Conservation (phyloP, 2,329 filamentous ascomycete genomes). For the Plenodomus lindquistii region DNA sequence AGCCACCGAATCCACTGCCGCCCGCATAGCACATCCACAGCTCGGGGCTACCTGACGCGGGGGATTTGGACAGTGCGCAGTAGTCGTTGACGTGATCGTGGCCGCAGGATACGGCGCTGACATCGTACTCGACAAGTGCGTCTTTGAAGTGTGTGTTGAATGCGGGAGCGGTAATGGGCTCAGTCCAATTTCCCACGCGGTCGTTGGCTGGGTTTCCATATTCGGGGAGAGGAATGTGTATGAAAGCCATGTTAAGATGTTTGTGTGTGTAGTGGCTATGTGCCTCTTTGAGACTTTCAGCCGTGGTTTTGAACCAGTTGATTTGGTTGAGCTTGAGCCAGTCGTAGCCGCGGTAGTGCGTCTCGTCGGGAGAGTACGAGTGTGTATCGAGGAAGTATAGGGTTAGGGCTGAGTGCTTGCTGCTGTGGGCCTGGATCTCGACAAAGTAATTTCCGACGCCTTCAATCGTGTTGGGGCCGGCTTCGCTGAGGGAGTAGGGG, state of each 20-base stretch:
- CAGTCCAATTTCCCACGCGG: conserved; percentile 73
- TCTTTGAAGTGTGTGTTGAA: conserved; percentile 95
- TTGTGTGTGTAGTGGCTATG: conserved; percentile 86
- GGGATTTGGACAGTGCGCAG: conserved; percentile 68
- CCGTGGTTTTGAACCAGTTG: conserved; percentile 86
- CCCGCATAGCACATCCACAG: conserved; percentile 99
- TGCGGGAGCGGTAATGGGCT: conserved; percentile 81
- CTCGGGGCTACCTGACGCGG: conserved; percentile 52
- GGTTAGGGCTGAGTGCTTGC: conserved; percentile 86
- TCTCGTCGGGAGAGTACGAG: conserved; percentile 86
- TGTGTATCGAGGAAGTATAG: conserved; percentile 96
- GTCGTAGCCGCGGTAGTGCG: conserved; percentile 88
- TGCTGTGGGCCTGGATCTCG: conserved; percentile 82
- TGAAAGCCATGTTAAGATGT: conserved; percentile 95
- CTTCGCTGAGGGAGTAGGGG: conserved; percentile 84
- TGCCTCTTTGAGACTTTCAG: conserved; percentile 66
- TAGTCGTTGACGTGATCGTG: conserved; percentile 99
- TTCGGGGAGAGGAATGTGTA: conserved; percentile 94
- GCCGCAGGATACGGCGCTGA: conserved; percentile 87
- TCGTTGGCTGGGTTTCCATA: conserved; percentile 67
- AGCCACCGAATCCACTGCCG: conserved; percentile 89
- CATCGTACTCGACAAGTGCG: conserved; percentile 80
- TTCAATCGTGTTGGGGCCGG: conserved; percentile 81
- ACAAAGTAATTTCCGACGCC: conserved; percentile 95
- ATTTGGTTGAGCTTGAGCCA: conserved; percentile 96